phyloP scores from a whole-genome alignment of 2,329 filamentous ascomycete genomes.

The Elsinoe fawcettii region DNA sequence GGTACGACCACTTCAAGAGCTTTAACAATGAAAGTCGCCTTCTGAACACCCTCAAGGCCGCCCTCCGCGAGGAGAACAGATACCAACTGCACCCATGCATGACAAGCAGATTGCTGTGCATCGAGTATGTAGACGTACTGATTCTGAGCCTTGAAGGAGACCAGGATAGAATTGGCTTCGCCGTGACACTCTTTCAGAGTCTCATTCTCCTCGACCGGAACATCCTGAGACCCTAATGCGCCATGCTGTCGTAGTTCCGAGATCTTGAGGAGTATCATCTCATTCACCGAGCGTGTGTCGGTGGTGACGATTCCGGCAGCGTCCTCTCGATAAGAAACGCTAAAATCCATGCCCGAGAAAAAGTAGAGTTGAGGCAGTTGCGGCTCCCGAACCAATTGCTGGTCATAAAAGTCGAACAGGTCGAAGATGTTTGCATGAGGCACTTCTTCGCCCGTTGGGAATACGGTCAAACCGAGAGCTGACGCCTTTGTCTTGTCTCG shows the following conservation, averaged over 20 bases:
- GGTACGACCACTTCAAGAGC: constrained; percentile 81
- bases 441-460: constrained; percentile 58
- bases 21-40: constrained; percentile 73
- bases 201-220: constrained; percentile 26
- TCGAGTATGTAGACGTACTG: constrained; percentile 50
- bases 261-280: constrained; percentile 64
- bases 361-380: constrained; percentile 46
- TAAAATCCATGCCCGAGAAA: constrained; percentile 60
- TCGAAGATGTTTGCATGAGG: constrained; percentile 76
- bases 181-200: constrained; percentile 37
- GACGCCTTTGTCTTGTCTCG: constrained; percentile 47
- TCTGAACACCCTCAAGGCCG: constrained; percentile 64
- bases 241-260: constrained; percentile 50
- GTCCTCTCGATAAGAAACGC: constrained; percentile 54
- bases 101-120: constrained; percentile 60
- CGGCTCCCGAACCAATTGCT: constrained; percentile 46
- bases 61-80: constrained; percentile 76
- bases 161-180: constrained; percentile 54
- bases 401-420: constrained; percentile 81
- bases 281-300: constrained; percentile 61
- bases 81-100: constrained; percentile 76
- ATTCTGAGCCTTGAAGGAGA: constrained; percentile 57
- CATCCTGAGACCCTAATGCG: constrained; percentile 23
- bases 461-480: constrained; percentile 66
- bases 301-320: constrained; percentile 45